A percentile compares a stretch with the other conserved stretches of the same genome.
These are phyloP conservation scores for Geotrichum reessii DNA, from an alignment of 1,139 yeast genomes.

Conservation along the genomic window DNA sequence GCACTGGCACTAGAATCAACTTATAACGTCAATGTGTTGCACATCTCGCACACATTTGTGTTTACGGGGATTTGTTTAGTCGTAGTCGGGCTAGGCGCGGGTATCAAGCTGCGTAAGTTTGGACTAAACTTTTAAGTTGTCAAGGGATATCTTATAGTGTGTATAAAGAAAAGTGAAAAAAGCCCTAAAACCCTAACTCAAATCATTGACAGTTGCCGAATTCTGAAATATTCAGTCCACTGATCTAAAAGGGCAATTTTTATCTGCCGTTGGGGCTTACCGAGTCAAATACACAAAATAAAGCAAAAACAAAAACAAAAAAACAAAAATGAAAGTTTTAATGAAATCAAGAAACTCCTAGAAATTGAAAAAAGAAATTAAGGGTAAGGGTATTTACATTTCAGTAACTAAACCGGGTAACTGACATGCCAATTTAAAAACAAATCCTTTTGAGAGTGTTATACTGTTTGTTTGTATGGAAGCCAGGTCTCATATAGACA, in stretches of 20 bases:
- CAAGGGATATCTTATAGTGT: no score
- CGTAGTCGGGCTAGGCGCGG: slow-evolving; percentile 3
- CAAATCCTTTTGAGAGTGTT: not conserved
- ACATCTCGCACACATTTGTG: slow-evolving; percentile 22
- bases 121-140: not conserved
- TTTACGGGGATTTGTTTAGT: slow-evolving; percentile 18
- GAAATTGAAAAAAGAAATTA: not conserved
- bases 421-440: not conserved
- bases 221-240: not conserved
- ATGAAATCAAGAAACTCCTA: not conserved
- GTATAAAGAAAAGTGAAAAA: no score
- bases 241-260: not conserved
- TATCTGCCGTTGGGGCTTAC: not conserved
- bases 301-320: not conserved
- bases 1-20: slow-evolving; percentile 29
- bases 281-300: not conserved
- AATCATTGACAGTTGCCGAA: not conserved
- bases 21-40: slow-evolving; percentile 27
- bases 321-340: not conserved
- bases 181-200: slow-evolving; percentile 7
- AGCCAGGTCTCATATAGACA: no score
- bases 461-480: not conserved
- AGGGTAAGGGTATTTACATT: not conserved
- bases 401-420: not conserved
- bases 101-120: slow-evolving; percentile 5